A percentile compares a stretch with the other conserved stretches of the same genome.
Evolutionary conservation across 805 yeast genomes (phyloP).

Genomic region (Pichia ethanolica): DNA sequence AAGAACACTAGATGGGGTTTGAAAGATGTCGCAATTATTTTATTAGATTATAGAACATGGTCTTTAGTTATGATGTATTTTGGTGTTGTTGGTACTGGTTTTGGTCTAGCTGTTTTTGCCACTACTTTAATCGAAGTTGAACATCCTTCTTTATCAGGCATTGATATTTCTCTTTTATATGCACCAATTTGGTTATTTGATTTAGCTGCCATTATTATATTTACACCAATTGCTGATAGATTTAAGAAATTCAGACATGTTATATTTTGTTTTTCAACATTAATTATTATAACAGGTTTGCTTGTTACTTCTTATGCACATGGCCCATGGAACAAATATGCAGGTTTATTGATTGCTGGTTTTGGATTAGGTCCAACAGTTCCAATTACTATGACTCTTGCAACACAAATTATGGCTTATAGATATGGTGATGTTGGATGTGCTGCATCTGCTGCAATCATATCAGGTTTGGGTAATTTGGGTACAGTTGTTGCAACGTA

Average conservation of each 20-base stretch:
- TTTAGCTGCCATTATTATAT: conserved; percentile 58
- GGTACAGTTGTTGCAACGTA: conserved; percentile 84
- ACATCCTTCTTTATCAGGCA: conserved; percentile 55
- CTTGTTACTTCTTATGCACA: conserved; percentile 69
- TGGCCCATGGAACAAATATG: conserved; percentile 70
- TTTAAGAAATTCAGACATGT: conserved; percentile 51
- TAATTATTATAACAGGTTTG: conserved; percentile 67
- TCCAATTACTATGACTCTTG: conserved; percentile 80
- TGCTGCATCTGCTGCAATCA: conserved; percentile 77
- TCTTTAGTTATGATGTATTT: conserved; percentile 82
- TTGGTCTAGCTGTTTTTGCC: conserved; percentile 78
- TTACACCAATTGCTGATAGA: conserved; percentile 77
- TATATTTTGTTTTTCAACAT: conserved; percentile 54
- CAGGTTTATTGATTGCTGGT: conserved; percentile 74
- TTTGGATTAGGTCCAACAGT: conserved; percentile 89
- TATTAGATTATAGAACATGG: conserved; percentile 65
- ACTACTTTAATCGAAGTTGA: conserved; percentile 64
- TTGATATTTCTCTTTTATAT: conserved; percentile 64
- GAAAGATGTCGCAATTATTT: conserved; percentile 46
- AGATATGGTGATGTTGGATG: conserved; percentile 78
- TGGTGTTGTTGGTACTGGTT: conserved; percentile 90
- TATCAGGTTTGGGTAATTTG: conserved; percentile 79
- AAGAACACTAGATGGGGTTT: conserved; percentile 45
- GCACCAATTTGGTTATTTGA: conserved; percentile 93
- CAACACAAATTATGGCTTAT: conserved; percentile 65